phyloP scores from a whole-genome alignment of 345 rosid genomes.

The Mallotus nudiflorus region DNA sequence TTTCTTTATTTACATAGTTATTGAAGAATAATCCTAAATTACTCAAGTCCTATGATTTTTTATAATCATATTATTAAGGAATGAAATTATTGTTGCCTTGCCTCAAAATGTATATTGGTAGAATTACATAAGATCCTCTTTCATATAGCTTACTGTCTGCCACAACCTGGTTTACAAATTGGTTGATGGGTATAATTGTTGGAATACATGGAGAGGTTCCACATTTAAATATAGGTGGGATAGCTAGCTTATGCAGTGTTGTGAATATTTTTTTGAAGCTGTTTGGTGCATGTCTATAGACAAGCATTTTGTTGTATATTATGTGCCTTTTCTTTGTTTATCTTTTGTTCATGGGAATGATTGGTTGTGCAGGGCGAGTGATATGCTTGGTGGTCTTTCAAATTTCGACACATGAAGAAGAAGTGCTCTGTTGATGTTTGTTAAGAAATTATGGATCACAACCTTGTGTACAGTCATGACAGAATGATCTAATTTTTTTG shows the following conservation, averaged over 20 bases:
- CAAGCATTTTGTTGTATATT: neutral
- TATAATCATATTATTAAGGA: no score
- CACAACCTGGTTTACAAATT: neutral
- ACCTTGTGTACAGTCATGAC: slow-evolving; percentile 43
- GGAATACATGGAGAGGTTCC: neutral
- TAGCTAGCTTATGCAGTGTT: neutral
- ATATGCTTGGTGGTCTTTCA: no score
- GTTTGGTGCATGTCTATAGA: neutral
- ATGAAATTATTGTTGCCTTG: neutral
- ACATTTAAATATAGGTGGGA: neutral
- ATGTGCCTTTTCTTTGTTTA: neutral
- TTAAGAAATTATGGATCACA: neutral
- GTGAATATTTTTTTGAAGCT: neutral
- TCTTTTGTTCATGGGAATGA: slow-evolving; percentile 4
- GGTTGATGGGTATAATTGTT: neutral
- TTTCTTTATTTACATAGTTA: neutral
- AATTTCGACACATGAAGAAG: slow-evolving; percentile 26
- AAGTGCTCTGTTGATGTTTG: neutral
- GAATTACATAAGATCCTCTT: neutral
- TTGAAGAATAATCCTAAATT: neutral
- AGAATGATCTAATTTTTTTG: slow-evolving; percentile 56
- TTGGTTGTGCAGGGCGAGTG: slow-evolving; percentile 54
- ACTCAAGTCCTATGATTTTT: neutral
- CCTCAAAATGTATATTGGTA: neutral
- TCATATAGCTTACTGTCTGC: neutral